Evolutionary conservation across 139 green algal species (phyloP), one percentile per base, ranked within the genome.

Genomic region (Micromonas pusilla): DNA sequence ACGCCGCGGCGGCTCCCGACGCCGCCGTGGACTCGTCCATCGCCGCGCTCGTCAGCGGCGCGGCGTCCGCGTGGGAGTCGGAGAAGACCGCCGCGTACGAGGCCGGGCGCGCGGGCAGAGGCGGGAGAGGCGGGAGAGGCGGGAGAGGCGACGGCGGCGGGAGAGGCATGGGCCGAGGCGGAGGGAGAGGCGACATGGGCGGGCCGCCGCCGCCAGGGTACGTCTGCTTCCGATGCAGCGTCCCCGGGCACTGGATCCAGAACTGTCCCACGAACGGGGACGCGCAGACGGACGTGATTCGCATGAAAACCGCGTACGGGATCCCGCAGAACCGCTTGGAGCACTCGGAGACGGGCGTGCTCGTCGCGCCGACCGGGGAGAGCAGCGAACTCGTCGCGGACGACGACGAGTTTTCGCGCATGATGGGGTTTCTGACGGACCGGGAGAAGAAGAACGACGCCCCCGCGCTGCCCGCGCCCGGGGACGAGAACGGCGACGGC

Each of bases 251-350:
- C 71, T 89, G 63, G 54, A 89, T 89, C 62, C 54, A 84, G n/a
- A 82, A 86, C 36, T 89, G 85, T 62, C 85, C 85, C 19, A 87
- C 81, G 19, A 87, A 86, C 38, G 83, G 80, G 9, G 82, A 89
- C 74, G 63, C 80, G 26, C 72, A 79, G 4, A 84, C 76, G 53
- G 85, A 89, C 52, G 54, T 87, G 21, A 36, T 75, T 1, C 37
- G 68, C 23, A 75, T 39, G 37, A 75, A 75, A 4, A 38, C 31
- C 37, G 68, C 68, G 68, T 75, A 75, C 36, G 68, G 68, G 3
- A 75, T 75, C 53, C 68, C 68, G 37, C 68, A 75, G 37, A 75
- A 38, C 23, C 52, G 33, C n/a, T 33, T 75, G 37, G 68, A 75
- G 30, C 34, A n/a, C 34, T 34, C 68, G 68, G 33, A 38, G 37